Conservation (phyloP, 305 asterid genomes). For the Fraxinus albicans region DNA sequence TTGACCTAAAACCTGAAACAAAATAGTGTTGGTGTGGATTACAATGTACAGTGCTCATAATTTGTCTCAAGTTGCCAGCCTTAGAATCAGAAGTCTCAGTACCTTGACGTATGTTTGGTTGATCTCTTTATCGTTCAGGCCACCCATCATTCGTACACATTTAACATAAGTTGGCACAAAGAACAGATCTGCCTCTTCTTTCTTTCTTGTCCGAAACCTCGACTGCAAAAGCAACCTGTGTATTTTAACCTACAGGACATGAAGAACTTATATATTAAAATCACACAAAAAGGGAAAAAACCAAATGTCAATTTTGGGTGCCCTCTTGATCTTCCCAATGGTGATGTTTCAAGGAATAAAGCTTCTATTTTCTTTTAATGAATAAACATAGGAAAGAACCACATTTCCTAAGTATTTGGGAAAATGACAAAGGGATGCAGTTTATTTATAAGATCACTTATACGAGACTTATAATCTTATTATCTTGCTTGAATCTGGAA, state of each 20-base stretch:
- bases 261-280: background rate
- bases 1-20: slow-evolving; percentile 89
- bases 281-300: background rate
- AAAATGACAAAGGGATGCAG: background rate
- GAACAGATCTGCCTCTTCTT: slow-evolving; percentile 88
- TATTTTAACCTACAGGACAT: slow-evolving; percentile 69
- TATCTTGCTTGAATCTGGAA: background rate
- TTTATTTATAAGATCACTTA: background rate
- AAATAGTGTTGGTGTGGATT: slow-evolving; percentile 33
- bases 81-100: slow-evolving; percentile 21
- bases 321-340: background rate
- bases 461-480: background rate
- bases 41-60: slow-evolving; percentile 19
- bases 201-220: slow-evolving; percentile 59
- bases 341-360: background rate
- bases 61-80: slow-evolving; percentile 9
- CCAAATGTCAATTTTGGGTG: background rate
- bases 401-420: background rate
- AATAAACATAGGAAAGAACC: background rate
- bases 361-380: background rate
- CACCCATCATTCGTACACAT: slow-evolving; percentile 95
- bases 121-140: slow-evolving; percentile 87
- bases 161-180: slow-evolving; percentile 90
- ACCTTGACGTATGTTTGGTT: slow-evolving; percentile 89
- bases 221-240: slow-evolving; percentile 77